A percentile compares a stretch with the other conserved stretches of the same genome.
Evolutionary conservation across 164 flowering plant species (phyloP).

Genomic region (Umbellularia californica): DNA sequence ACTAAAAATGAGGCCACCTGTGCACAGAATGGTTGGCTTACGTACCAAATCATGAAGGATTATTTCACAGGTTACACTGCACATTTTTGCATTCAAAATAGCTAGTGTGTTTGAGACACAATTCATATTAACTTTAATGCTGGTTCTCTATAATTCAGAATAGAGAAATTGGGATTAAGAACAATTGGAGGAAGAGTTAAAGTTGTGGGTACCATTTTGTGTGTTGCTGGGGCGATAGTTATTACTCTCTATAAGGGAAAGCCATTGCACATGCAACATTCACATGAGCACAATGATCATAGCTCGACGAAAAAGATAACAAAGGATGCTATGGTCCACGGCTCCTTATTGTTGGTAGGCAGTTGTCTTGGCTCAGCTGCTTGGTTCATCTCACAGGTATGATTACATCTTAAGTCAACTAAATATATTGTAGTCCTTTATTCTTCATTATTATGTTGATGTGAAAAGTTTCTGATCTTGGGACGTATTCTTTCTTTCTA

Average conservation of each 20-base stretch:
- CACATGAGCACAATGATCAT: constrained; percentile 1
- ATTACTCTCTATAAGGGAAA: constrained; percentile 6
- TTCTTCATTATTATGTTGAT: no score
- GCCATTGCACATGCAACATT: neutral
- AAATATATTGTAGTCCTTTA: no score
- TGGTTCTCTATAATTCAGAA: neutral
- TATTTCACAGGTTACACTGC: no score
- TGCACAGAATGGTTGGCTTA: no score
- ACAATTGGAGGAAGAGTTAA: constrained; percentile 4
- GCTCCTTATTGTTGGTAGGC: constrained; percentile 1
- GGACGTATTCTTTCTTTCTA: neutral
- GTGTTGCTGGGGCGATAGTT: constrained; percentile 5
- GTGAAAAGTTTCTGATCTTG: no score
- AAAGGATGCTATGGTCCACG: neutral
- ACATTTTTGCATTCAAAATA: no score
- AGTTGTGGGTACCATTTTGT: constrained; percentile 3
- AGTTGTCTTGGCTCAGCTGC: constrained; percentile 4
- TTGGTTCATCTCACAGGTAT: constrained; percentile 14
- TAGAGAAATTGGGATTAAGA: constrained; percentile 7
- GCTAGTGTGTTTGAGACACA: no score
- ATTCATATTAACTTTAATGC: neutral
- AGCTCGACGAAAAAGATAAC: neutral
- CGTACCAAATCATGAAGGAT: no score
- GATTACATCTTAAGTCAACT: no score
- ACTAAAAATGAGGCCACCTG: no score